A percentile compares a stretch with the other conserved stretches of the same genome.
These are phyloP conservation scores for Cornus florida DNA, from an alignment of 148 eudicot species.

Conservation along the genomic window DNA sequence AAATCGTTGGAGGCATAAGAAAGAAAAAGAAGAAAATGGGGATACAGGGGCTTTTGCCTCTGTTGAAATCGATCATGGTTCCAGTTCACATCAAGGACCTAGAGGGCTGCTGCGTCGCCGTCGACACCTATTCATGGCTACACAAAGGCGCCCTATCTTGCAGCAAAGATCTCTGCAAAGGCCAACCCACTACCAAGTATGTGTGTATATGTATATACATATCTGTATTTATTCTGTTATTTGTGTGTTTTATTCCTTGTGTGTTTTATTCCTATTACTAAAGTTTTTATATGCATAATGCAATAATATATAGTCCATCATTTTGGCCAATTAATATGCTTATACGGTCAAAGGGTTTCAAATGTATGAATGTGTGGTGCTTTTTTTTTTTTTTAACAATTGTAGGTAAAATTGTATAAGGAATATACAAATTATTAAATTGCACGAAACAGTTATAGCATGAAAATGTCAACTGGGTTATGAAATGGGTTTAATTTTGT, in stretches of 20 bases:
- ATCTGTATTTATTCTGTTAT: not conserved
- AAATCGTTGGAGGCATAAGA: not conserved
- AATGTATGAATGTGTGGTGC: too few species aligned
- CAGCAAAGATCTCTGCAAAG: constrained; percentile 88
- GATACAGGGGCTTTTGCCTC: constrained; percentile 84
- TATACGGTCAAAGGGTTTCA: not conserved
- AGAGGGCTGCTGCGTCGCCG: constrained; percentile 76
- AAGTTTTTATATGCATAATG: not conserved
- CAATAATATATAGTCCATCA: too few species aligned
- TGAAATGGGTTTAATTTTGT: not conserved
- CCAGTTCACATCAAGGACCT: constrained; percentile 76
- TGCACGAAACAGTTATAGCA: not conserved
- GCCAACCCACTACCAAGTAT: constrained; percentile 73
- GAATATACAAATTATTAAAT: too few species aligned
- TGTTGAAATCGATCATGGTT: constrained; percentile 81
- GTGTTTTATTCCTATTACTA: not conserved
- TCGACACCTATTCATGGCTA: constrained; percentile 98
- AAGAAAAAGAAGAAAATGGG: constrained; percentile 47
- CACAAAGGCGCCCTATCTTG: constrained; percentile 98
- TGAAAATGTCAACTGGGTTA: not conserved
- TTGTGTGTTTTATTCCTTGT: not conserved
- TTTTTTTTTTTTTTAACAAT: too few species aligned
- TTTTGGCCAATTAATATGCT: not conserved
- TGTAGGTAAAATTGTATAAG: too few species aligned
- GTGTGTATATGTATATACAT: not conserved